phyloP scores from a whole-genome alignment of 805 yeast species.

The Isabelozyma gotoi region DNA sequence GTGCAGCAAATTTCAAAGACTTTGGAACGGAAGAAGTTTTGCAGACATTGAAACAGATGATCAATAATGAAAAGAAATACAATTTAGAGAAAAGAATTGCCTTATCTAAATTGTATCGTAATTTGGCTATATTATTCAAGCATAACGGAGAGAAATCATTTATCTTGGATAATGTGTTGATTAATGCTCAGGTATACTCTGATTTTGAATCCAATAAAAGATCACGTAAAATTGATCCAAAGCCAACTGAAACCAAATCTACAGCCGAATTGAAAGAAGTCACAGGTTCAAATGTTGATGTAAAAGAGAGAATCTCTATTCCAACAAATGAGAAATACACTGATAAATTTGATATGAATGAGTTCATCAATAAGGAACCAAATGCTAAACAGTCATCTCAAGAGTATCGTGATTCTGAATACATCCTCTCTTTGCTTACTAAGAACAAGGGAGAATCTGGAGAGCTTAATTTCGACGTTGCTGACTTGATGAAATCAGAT shows the following conservation, averaged over 20 bases:
- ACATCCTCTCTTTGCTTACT: conserved; percentile 12
- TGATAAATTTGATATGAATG: conserved; percentile 18
- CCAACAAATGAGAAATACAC: conserved; percentile 8
- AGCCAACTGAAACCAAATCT: background rate
- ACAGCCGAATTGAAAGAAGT: conserved; percentile 1
- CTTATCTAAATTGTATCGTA: conserved; percentile 27
- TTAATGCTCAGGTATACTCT: conserved; percentile 25
- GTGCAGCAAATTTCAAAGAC: conserved; percentile 14
- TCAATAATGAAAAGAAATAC: conserved; percentile 10
- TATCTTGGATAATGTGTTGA: conserved; percentile 33
- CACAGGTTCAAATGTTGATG: background rate
- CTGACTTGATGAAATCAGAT: conserved; percentile 7
- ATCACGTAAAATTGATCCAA: conserved; percentile 16
- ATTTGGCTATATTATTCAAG: conserved; percentile 30
- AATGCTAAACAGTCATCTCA: conserved; percentile 1
- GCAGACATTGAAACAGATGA: conserved; percentile 12
- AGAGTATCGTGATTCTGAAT: conserved; percentile 16
- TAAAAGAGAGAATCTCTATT: background rate
- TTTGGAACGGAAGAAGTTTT: conserved; percentile 12
- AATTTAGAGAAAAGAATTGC: conserved; percentile 16
- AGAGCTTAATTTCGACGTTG: background rate
- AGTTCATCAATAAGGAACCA: conserved; percentile 11
- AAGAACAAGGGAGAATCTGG: conserved; percentile 4
- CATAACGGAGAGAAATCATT: conserved; percentile 31
- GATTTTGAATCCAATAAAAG: conserved; percentile 8